Conservation (phyloP, 768 basidiomycete genomes). For the Russula sp. region DNA sequence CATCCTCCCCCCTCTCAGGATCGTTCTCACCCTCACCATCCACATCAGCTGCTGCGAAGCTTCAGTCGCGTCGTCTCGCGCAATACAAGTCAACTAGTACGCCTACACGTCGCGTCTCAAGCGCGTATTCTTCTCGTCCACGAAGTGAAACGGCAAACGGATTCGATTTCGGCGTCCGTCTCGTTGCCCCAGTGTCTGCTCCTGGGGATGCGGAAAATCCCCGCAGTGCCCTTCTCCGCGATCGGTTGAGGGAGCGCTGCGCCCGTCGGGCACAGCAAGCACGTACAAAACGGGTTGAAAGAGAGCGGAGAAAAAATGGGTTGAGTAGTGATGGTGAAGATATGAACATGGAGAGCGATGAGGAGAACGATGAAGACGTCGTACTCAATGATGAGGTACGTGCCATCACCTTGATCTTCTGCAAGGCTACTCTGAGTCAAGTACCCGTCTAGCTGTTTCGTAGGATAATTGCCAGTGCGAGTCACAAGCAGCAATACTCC, state of each 20-base stretch:
- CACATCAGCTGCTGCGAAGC: constrained; percentile 8
- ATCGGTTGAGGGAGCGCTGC: constrained; percentile 26
- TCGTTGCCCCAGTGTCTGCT: background rate
- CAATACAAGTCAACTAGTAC: constrained; percentile 23
- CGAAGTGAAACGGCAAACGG: background rate
- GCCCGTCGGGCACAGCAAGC: constrained; percentile 24
- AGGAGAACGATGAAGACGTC: constrained; percentile 18
- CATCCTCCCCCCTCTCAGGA: constrained; percentile 20
- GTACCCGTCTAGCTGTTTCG: constrained; percentile 49
- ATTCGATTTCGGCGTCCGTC: background rate
- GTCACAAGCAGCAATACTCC: constrained; percentile 43
- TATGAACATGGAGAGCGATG: constrained; percentile 21
- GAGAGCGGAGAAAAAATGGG: constrained; percentile 8
- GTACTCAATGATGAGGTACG: constrained; percentile 28
- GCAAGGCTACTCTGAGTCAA: background rate
- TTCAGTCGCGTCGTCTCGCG: constrained; percentile 19
- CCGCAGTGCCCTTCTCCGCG: constrained; percentile 24
- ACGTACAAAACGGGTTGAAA: constrained; percentile 21
- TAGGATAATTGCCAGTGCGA: constrained; percentile 54
- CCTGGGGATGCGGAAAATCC: constrained; percentile 13
- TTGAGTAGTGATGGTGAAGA: constrained; percentile 28
- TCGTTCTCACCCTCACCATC: constrained; percentile 17
- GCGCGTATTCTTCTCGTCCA: constrained; percentile 16
- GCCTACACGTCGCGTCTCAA: constrained; percentile 14
- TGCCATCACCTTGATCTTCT: background rate